Evolutionary conservation across 225 moss, liverwort and hornwort genomes (phyloP), one percentile per base, ranked within the genome.

Genomic region (Marchantia paleacea): DNA sequence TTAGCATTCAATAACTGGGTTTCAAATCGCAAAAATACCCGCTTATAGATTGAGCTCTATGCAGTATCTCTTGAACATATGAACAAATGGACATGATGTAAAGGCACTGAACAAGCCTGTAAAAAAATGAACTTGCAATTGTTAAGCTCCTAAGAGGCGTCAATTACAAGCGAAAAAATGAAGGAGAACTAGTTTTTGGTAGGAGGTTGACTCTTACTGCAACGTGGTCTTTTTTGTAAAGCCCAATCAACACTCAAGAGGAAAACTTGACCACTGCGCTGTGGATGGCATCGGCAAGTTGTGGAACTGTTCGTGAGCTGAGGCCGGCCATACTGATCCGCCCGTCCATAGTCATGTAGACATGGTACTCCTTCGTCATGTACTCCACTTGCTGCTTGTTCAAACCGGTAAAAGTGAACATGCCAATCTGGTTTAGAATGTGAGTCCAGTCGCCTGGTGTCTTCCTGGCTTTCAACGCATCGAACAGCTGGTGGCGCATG

Each of bases 311-410:
- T 83, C 55, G 86, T 81, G 85, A 87, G 80, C 92, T 97, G 28
- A 97, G 87, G 51, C 97, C 97, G 57, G 95, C 97, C 97, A 97
- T 97, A 80, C 97, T 97, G 83, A 95, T 97, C 68, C 95, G 91
- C 83, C 96, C 96, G 77, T 97, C 94, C 55, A 67, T 81, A 19
- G 96, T 97, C 92, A 97, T 90, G 82, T 94, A 97, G 79, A 97
- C 93, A 83, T 97, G 96, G 79, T 83, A 91, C 73, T 97, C 92
- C 39, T 86, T 88, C 16, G 92, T 97, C 94, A 97, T 97, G 84
- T 90, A 93, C 89, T 84, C 85, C 60, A 94, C 96, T 89, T 97
- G 94, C 8, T 87, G 84, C 75, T 89, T 92, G 76, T 93, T 79
- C 78, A 97, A 83, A 75, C 96, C 96, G 78, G 93, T 93, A 78